These are phyloP conservation scores for Dactylis glomerata DNA, from an alignment of 176 grass and related monocot genomes.

Conservation along the genomic window DNA sequence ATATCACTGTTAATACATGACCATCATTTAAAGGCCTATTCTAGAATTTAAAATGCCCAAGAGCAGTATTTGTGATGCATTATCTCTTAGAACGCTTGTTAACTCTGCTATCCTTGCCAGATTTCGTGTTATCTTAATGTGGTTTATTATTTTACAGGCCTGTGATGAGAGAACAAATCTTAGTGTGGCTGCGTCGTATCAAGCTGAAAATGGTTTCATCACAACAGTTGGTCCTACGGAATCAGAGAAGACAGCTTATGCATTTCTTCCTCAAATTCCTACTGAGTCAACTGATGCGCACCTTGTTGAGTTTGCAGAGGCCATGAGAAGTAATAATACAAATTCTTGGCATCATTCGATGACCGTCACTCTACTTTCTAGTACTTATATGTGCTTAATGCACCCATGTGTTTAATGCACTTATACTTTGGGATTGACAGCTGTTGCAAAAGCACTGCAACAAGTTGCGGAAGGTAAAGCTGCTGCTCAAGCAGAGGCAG, in stretches of 20 bases:
- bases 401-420: constrained; percentile 24
- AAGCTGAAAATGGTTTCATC: constrained; percentile 39
- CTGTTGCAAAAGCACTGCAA: constrained; percentile 83
- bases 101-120: neutral
- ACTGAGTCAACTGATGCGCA: constrained; percentile 77
- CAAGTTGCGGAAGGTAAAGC: constrained; percentile 89
- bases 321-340: constrained; percentile 72
- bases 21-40: neutral
- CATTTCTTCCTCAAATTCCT: constrained; percentile 63
- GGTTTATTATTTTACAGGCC: constrained; percentile 37
- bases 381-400: neutral
- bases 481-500: constrained; percentile 76
- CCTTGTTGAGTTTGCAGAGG: constrained; percentile 86
- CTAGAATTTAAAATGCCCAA: neutral
- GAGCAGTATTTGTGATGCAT: neutral
- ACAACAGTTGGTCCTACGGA: constrained; percentile 33
- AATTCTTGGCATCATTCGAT: constrained; percentile 6
- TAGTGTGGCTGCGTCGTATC: constrained; percentile 26
- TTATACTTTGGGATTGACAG: constrained; percentile 47
- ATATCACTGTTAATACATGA: neutral
- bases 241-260: constrained; percentile 51
- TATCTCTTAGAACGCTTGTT: neutral
- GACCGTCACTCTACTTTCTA: neutral
- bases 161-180: constrained; percentile 40
- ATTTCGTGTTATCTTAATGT: neutral